Evolutionary conservation across 352 stramenopile genomes (phyloP), one percentile per base, ranked within the genome.

Genomic region (Phytopythium mirpurense): DNA sequence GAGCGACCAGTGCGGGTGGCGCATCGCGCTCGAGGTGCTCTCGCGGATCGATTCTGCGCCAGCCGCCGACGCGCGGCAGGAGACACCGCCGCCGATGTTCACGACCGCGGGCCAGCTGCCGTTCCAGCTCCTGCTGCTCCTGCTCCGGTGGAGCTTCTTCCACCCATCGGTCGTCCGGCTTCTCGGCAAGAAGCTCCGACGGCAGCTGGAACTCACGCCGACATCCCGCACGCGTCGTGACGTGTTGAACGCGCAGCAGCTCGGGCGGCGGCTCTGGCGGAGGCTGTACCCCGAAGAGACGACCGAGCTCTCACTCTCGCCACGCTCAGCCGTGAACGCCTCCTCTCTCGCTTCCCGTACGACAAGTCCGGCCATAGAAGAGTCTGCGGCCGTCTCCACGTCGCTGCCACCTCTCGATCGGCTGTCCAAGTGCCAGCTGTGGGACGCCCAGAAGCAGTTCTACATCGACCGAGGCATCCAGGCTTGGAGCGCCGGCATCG

Each of bases 361-460:
- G n/a, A 14, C 29, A 51, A 27, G 10, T 27, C 29, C 29, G 9
- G 4, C 4, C 6, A 8, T 32, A 23, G 12, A 45, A 3, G 5
- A 26, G 8, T 9, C 5, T 10, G 2, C 37, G 3, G 10, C 21
- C 9, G 40, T 15, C 5, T 45, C 15, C 10, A 3, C 19, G 9
- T 9, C 40, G 21, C 19, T 29, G 23, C 26, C 48, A 35, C 37
- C 43, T 26, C 46, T 70, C 19, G 37, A 2, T 36, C 45, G 69
- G n/a, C 55, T 93, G 14, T 86, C 80, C 0, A 43, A 78, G 43
- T 91, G 76, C 40, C 50, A 55, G 37, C 44, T 93, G 36, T 93
- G 83, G 83, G 63, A 86, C 55, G 64, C 71, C 4, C 83, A 93
- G 45, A 90, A 90, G 55, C 70, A 84, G 19, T 93, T 90, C 51